These are phyloP conservation scores for Aspergillus hancockii DNA, from an alignment of 495 filamentous ascomycete species.

Conservation along the genomic window DNA sequence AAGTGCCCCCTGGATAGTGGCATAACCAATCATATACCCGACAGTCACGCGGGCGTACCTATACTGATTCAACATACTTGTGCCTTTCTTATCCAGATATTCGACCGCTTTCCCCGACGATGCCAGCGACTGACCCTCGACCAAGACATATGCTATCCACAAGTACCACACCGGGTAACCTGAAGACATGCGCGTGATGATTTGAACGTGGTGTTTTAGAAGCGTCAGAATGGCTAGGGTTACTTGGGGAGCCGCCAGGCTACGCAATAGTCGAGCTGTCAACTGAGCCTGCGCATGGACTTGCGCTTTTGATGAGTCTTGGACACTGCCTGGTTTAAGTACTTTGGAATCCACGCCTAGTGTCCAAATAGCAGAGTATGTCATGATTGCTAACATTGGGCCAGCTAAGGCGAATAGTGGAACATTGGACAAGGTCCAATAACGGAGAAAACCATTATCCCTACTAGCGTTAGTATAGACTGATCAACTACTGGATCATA, in stretches of 20 bases:
- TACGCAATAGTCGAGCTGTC: constrained; percentile 10
- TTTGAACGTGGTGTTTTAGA: constrained; percentile 11
- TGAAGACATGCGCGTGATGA: constrained; percentile 11
- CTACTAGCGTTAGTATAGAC: not conserved
- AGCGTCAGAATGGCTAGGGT: constrained; percentile 3
- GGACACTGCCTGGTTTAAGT: not conserved
- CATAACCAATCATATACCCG: constrained; percentile 10
- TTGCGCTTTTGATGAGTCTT: not conserved
- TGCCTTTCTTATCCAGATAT: not conserved
- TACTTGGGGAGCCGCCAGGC: constrained; percentile 9
- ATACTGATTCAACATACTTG: not conserved
- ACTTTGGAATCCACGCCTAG: not conserved
- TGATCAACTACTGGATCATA: not conserved
- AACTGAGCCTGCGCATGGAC: not conserved
- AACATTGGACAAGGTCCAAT: constrained; percentile 14
- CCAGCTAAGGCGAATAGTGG: constrained; percentile 8
- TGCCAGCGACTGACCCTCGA: not conserved
- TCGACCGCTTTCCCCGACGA: not conserved
- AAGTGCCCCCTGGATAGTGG: constrained; percentile 5
- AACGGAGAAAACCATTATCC: constrained; percentile 13
- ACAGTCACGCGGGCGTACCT: constrained; percentile 1
- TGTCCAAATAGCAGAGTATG: constrained; percentile 3
- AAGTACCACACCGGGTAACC: constrained; percentile 14
- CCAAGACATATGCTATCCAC: constrained; percentile 6
- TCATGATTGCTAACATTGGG: constrained; percentile 10